A percentile compares a stretch with the other conserved stretches of the same genome.
Evolutionary conservation across 441 rosid species (phyloP).

Genomic region (Daphne laureola): DNA sequence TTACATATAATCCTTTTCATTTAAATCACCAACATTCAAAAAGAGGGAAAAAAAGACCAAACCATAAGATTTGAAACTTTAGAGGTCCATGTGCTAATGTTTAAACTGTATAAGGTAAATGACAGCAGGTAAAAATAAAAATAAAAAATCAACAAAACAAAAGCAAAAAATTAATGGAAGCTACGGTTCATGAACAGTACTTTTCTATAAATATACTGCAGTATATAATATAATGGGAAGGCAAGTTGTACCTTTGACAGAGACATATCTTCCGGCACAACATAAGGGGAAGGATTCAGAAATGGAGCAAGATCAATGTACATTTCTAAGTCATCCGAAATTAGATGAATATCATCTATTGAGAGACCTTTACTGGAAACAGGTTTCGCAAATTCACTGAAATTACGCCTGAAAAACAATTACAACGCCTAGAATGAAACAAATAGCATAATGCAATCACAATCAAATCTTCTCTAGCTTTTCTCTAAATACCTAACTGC

Average conservation of each 20-base stretch:
- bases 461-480: slow-evolving; percentile 1
- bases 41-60: too few relatives aligned
- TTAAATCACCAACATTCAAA: too few relatives aligned
- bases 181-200: too few relatives aligned
- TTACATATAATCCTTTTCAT: too few relatives aligned
- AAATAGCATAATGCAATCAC: background rate
- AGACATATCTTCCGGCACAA: slow-evolving; percentile 98
- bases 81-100: too few relatives aligned
- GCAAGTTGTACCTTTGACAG: slow-evolving; percentile 63
- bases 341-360: slow-evolving; percentile 69
- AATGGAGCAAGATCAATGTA: slow-evolving; percentile 95
- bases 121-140: too few relatives aligned
- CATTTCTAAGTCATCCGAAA: slow-evolving; percentile 96
- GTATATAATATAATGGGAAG: background rate
- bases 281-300: slow-evolving; percentile 92
- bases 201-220: too few relatives aligned
- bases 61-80: too few relatives aligned
- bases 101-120: too few relatives aligned
- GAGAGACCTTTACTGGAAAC: slow-evolving; percentile 92
- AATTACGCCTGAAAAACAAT: slow-evolving; percentile 61
- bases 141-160: too few relatives aligned
- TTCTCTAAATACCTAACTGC: slow-evolving; percentile 35
- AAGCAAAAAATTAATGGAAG: too few relatives aligned
- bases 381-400: slow-evolving; percentile 91
- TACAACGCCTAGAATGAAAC: slow-evolving; percentile 2